These are phyloP conservation scores for Globomyces pollinis-pini DNA, from an alignment of 192 early-diverging fungal genomes.

Conservation along the genomic window DNA sequence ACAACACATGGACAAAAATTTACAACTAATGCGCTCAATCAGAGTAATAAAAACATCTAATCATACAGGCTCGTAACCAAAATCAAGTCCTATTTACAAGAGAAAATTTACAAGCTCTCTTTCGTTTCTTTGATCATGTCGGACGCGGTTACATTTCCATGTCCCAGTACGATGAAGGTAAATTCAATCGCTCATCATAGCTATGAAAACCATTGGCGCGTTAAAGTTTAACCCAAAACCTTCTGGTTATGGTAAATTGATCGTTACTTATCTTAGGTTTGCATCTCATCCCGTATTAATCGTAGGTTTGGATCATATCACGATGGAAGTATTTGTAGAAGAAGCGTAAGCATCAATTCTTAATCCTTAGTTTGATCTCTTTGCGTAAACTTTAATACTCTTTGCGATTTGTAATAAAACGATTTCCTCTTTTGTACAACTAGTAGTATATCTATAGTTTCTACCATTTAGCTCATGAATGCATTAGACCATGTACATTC, in stretches of 20 bases:
- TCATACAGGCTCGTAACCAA: constrained; percentile 30
- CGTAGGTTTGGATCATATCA: constrained; percentile 3
- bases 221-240: constrained; percentile 19
- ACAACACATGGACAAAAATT: constrained; percentile 34
- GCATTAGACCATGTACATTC: no score
- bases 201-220: constrained; percentile 29
- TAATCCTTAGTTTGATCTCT: no score
- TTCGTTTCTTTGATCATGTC: constrained; percentile 38
- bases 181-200: neutral
- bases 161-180: constrained; percentile 35
- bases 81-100: constrained; percentile 29
- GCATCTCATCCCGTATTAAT: no score
- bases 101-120: constrained; percentile 32
- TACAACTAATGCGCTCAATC: constrained; percentile 32
- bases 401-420: no score
- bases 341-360: neutral
- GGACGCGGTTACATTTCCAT: constrained; percentile 35
- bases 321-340: constrained; percentile 1
- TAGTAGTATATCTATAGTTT: no score
- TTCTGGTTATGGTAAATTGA: constrained; percentile 16
- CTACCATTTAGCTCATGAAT: no score
- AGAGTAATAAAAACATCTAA: constrained; percentile 16
- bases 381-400: no score
- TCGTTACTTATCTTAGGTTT: no score
- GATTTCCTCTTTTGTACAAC: no score